A percentile compares a stretch with the other conserved stretches of the same genome.
These are phyloP conservation scores for Desmodesmus armatus DNA, from an alignment of 139 green algal species.

Conservation along the genomic window DNA sequence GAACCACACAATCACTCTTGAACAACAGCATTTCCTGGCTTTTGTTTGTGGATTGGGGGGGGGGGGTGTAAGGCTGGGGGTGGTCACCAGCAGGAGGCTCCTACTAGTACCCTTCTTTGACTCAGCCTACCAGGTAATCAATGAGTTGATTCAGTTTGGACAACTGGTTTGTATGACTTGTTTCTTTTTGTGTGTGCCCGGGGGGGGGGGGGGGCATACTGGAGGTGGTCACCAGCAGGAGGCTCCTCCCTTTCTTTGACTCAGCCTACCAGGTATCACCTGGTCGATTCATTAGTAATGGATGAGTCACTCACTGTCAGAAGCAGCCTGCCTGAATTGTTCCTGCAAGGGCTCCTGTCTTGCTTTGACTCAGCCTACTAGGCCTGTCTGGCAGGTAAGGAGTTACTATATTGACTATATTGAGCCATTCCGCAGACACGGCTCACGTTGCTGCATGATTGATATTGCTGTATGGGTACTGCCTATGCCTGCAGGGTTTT, in stretches of 20 bases:
- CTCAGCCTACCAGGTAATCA: constrained; percentile 89
- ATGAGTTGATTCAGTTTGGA: no score
- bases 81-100: constrained; percentile 77
- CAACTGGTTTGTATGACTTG: no score
- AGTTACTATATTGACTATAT: no score
- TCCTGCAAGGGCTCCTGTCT: no score
- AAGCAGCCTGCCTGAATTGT: constrained; percentile 79
- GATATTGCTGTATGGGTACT: neutral
- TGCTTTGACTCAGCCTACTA: constrained; percentile 97
- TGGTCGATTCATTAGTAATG: no score
- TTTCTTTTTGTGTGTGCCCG: no score
- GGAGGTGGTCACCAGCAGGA: constrained; percentile 72
- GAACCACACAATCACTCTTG: no score
- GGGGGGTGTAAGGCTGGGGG: no score
- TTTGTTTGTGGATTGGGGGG: no score
- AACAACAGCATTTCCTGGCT: no score
- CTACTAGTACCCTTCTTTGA: constrained; percentile 96
- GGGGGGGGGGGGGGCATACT: constrained; percentile 85
- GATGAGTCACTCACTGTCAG: constrained; percentile 80
- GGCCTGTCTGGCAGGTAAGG: no score
- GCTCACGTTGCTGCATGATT: neutral
- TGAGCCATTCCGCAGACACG: no score
- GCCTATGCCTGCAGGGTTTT: constrained; percentile 77
- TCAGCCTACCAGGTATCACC: constrained; percentile 88
- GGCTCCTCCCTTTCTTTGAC: constrained; percentile 93